Evolutionary conservation across 768 basidiomycete genomes (phyloP).

Genomic region (Lactifluus piperatus): DNA sequence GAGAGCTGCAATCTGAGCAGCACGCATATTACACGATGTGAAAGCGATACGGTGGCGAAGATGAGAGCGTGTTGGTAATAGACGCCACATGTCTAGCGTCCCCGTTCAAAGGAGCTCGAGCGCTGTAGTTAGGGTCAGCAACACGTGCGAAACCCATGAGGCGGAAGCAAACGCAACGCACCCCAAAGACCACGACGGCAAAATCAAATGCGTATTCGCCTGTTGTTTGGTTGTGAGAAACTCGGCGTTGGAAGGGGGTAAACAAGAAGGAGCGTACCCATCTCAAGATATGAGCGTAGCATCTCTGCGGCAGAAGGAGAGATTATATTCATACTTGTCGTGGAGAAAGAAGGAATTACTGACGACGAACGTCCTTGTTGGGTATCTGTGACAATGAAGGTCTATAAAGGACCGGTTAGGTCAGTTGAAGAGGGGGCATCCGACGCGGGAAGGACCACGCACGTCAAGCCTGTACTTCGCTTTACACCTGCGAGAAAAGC

Average conservation of each 20-base stretch:
- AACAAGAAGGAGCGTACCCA: conserved; percentile 38
- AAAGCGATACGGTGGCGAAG: neutral
- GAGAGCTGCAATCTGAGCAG: neutral
- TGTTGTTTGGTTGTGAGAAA: conserved; percentile 24
- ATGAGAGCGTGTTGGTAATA: neutral
- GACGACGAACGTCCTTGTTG: conserved; percentile 85
- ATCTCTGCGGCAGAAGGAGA: conserved; percentile 39
- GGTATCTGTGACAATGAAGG: conserved; percentile 68
- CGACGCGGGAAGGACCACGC: conserved; percentile 25
- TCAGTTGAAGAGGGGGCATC: neutral
- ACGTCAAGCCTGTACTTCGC: conserved; percentile 83
- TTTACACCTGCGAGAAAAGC: conserved; percentile 80
- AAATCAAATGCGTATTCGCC: conserved; percentile 87
- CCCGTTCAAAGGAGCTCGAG: conserved; percentile 65
- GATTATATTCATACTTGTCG: neutral
- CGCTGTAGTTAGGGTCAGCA: conserved; percentile 35
- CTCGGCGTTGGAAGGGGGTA: conserved; percentile 3
- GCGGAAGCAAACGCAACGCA: conserved; percentile 32
- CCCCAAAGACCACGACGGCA: conserved; percentile 75
- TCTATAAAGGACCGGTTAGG: conserved; percentile 30
- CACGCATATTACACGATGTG: neutral
- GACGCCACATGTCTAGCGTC: conserved; percentile 22
- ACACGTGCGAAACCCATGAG: neutral
- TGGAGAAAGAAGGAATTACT: conserved; percentile 27
- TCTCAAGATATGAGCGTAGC: conserved; percentile 68